Conservation (phyloP, 148 eudicot species). For the Diospyros kaki region DNA sequence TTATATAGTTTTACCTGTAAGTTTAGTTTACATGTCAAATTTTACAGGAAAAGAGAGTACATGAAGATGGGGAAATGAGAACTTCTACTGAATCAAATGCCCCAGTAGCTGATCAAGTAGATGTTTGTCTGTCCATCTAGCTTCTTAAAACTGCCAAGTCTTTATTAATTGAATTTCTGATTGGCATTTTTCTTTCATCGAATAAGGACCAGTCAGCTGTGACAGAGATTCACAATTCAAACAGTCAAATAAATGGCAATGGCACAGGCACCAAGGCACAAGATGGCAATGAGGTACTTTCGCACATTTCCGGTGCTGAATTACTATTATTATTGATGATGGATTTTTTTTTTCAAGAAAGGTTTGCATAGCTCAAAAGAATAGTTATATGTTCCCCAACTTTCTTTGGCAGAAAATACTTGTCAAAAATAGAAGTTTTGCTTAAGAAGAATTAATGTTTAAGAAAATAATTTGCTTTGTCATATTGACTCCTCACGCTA, state of each 20-base stretch:
- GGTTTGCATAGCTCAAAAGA: neutral
- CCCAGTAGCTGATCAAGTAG: conserved; percentile 35
- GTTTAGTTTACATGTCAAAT: neutral
- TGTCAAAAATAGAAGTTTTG: neutral
- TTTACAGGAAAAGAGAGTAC: conserved; percentile 37
- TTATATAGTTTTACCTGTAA: neutral
- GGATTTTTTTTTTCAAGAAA: neutral
- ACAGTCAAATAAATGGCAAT: conserved; percentile 21
- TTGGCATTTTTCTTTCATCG: conserved; percentile 10
- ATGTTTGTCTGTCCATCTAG: neutral
- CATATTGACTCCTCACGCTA: neutral
- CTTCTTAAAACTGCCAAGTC: neutral
- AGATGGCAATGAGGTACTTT: conserved; percentile 49
- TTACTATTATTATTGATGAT: neutral
- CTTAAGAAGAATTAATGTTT: neutral
- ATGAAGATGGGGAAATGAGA: conserved; percentile 29
- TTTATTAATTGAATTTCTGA: conserved; percentile 2
- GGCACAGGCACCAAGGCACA: conserved; percentile 29
- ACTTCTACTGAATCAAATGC: conserved; percentile 23
- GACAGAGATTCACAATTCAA: conserved; percentile 29
- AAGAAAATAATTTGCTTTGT: neutral
- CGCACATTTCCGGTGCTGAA: neutral
- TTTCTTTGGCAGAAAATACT: too few relatives aligned
- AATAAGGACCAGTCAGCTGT: conserved; percentile 27
- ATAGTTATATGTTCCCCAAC: neutral